Evolutionary conservation across 176 grass and related monocot species (phyloP).

Genomic region (Coix lacrymajobi): DNA sequence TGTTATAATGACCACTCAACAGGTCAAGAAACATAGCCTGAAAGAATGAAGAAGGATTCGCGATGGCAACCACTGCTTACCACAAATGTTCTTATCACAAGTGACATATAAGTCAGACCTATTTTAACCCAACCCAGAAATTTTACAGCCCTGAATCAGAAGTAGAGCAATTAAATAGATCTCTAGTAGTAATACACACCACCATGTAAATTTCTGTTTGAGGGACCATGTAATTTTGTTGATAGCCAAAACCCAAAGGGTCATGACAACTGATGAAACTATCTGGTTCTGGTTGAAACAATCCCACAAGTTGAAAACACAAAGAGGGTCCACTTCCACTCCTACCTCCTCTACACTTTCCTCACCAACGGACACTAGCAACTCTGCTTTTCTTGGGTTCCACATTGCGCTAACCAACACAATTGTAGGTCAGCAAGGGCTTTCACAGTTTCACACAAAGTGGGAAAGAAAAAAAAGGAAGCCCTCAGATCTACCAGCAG

Average conservation of each 20-base stretch:
- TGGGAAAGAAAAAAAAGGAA: neutral
- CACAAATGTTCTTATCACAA: neutral
- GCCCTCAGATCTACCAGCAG: conserved; percentile 40
- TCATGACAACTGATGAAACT: neutral
- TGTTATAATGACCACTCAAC: neutral
- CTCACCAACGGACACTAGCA: conserved; percentile 30
- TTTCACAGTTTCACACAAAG: conserved; percentile 33
- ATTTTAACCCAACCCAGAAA: neutral
- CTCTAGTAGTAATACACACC: neutral
- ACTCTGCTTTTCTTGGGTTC: conserved; percentile 34
- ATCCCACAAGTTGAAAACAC: neutral
- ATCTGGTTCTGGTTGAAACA: neutral
- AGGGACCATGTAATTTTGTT: neutral
- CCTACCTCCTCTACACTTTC: neutral
- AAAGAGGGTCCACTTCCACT: conserved; percentile 7
- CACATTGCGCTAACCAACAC: conserved; percentile 15
- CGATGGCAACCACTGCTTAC: neutral
- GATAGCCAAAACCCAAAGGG: neutral
- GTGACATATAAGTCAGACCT: neutral
- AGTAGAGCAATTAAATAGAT: neutral
- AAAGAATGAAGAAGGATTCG: neutral
- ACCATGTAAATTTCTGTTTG: neutral
- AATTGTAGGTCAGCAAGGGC: conserved; percentile 20
- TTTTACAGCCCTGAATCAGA: neutral
- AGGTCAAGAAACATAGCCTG: neutral